A percentile compares a stretch with the other conserved stretches of the same genome.
Evolutionary conservation across 2,329 filamentous ascomycete species (phyloP).

Genomic region (Sarocladiaceae sp.): DNA sequence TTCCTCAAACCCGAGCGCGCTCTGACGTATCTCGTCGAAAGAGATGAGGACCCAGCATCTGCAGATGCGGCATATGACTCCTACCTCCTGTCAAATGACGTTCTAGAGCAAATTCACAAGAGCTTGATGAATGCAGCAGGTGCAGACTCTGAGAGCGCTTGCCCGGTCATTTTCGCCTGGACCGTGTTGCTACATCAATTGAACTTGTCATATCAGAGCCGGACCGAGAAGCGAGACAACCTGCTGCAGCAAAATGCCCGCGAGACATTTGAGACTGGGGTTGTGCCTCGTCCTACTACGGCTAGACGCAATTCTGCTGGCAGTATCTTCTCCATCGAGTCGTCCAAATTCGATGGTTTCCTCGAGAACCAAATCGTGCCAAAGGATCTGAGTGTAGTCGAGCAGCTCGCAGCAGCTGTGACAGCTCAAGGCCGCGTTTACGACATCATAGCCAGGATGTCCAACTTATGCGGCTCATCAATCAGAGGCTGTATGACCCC

Average conservation of each 20-base stretch:
- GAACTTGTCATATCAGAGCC: slow-evolving; percentile 56
- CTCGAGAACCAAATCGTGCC: slow-evolving; percentile 45
- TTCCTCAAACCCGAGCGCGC: slow-evolving; percentile 64
- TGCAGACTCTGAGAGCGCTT: slow-evolving; percentile 55
- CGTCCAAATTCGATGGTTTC: slow-evolving; percentile 55
- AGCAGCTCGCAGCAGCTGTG: slow-evolving; percentile 43
- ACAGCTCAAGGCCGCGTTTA: slow-evolving; percentile 50
- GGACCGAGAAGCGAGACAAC: slow-evolving; percentile 57
- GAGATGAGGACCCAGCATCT: slow-evolving; percentile 31
- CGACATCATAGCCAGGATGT: slow-evolving; percentile 49
- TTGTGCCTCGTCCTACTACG: slow-evolving; percentile 30
- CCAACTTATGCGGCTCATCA: slow-evolving; percentile 40
- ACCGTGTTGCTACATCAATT: slow-evolving; percentile 69
- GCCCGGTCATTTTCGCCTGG: slow-evolving; percentile 78
- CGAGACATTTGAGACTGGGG: slow-evolving; percentile 50
- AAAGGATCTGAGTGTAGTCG: slow-evolving; percentile 47
- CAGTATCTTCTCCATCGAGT: slow-evolving; percentile 59
- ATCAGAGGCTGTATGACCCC: slow-evolving; percentile 44
- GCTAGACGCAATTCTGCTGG: slow-evolving; percentile 50
- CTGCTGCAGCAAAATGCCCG: slow-evolving; percentile 55
- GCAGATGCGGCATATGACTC: slow-evolving; percentile 37
- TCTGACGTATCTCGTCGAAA: slow-evolving; percentile 36
- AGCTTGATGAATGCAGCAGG: slow-evolving; percentile 61
- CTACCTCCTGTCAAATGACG: slow-evolving; percentile 66
- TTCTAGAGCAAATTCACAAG: slow-evolving; percentile 69